Base-by-base conservation (phyloP, 2,329 filamentous ascomycete genomes). In the Amauroascus verrucosus region DNA sequence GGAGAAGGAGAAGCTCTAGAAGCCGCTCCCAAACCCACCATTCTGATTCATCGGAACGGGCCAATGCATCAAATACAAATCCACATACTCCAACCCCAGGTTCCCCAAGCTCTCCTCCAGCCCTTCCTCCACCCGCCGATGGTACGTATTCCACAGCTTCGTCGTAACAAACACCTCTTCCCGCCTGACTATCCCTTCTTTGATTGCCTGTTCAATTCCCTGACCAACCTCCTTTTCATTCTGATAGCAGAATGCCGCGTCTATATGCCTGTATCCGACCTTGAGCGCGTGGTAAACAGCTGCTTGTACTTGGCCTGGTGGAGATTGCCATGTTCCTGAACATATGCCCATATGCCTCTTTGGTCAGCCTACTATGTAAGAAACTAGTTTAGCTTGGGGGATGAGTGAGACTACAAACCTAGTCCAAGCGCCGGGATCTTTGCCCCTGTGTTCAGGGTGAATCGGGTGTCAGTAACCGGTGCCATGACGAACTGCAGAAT, bases 121-220 rank as follows among this genome's bases (percentile, higher is more conserved):
- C 33, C 78, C 82, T 62, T 84, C 73, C 69, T 85, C 82, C 5
- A 82, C 82, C 6, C 83, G 77, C 28, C 79, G 80, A 68, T 85
- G 83, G 73, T 86, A 90, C 48, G 85, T 88, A 64, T 82, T 84
- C 86, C 88, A 94, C 35, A 90, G 78, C 77, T 95, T 94, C 63
- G 83, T 88, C 52, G 87, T 86, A 55, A 94, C 80, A 71, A 93
- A 94, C 57, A 94, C 72, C 54, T 94, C 86, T 66, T 85, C 80
- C 57, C 88, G 80, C 77, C 84, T 85, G 62, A 86, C 74, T 57
- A 79, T 75, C 22, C 86, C 86, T 4, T 80, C 72, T 24, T 73
- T 75, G 63, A 91, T 81, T 28, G 85, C 87, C 53, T 86, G 82
- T 65, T 82, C 80, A 51, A 95, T 77, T 8, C 85, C 88, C 65